Conservation (phyloP, 345 rosid genomes). For the Arabis hirsuta region DNA sequence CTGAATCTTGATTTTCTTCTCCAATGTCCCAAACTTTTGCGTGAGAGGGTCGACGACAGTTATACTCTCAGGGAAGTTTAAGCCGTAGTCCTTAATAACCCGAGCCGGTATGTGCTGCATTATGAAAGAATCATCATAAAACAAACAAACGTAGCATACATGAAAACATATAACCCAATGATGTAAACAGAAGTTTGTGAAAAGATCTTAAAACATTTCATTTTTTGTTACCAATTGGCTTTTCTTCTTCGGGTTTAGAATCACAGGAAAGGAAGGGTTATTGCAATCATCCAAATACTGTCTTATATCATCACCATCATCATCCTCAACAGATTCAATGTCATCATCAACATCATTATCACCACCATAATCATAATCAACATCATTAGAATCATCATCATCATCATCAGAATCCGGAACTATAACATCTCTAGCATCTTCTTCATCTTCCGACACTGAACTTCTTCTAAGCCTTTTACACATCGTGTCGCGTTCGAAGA, state of each 20-base stretch:
- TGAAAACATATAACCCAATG: too few species aligned
- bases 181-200: neutral
- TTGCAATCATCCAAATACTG: slow-evolving; percentile 20
- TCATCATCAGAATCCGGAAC: neutral
- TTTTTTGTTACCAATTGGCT: slow-evolving; percentile 35
- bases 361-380: neutral
- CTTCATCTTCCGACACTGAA: neutral
- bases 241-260: slow-evolving; percentile 19
- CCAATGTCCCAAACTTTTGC: slow-evolving; percentile 9
- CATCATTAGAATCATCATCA: neutral
- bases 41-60: slow-evolving; percentile 18
- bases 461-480: neutral
- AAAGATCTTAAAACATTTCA: neutral
- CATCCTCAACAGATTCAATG: neutral
- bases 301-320: neutral
- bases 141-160: too few species aligned
- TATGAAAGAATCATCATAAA: slow-evolving; percentile 6
- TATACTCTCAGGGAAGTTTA: slow-evolving; percentile 24
- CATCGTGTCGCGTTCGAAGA: neutral
- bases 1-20: slow-evolving; percentile 21
- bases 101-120: slow-evolving; percentile 29
- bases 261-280: slow-evolving; percentile 8
- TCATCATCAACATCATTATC: slow-evolving; percentile 6
- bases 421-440: neutral
- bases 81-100: slow-evolving; percentile 25